Conservation (phyloP, 371 early-diverging fungal genomes). For the Cladochytrium tenue region DNA sequence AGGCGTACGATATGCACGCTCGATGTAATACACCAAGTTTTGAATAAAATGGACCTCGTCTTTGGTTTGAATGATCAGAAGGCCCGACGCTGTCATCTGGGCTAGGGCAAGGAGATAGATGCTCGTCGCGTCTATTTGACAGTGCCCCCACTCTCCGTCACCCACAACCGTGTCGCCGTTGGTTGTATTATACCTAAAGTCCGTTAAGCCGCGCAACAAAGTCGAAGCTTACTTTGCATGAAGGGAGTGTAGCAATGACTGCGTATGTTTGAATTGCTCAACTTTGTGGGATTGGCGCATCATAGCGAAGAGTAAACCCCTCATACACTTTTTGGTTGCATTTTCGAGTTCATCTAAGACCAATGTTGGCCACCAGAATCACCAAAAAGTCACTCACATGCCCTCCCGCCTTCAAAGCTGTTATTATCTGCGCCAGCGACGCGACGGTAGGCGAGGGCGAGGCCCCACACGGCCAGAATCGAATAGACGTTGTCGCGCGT, state of each 20-base stretch:
- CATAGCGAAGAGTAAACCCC: constrained; percentile 82
- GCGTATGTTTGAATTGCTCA: constrained; percentile 76
- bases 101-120: constrained; percentile 78
- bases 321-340: constrained; percentile 80
- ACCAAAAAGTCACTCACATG: no score
- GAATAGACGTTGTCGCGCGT: constrained; percentile 93
- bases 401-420: constrained; percentile 64
- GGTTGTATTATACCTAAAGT: constrained; percentile 61
- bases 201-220: neutral
- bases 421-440: constrained; percentile 81
- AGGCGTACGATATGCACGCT: constrained; percentile 74
- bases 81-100: constrained; percentile 83
- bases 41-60: constrained; percentile 92
- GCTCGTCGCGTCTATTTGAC: constrained; percentile 81
- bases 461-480: constrained; percentile 83
- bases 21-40: constrained; percentile 87
- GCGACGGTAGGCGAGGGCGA: constrained; percentile 81
- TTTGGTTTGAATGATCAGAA: constrained; percentile 75
- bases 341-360: constrained; percentile 86
- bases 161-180: constrained; percentile 87
- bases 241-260: constrained; percentile 67
- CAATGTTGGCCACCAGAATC: no score
- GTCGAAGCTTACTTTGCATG: constrained; percentile 69
- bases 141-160: constrained; percentile 77
- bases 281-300: constrained; percentile 85